phyloP scores from a whole-genome alignment of 441 rosid species.

The Metrosideros polymorpha region DNA sequence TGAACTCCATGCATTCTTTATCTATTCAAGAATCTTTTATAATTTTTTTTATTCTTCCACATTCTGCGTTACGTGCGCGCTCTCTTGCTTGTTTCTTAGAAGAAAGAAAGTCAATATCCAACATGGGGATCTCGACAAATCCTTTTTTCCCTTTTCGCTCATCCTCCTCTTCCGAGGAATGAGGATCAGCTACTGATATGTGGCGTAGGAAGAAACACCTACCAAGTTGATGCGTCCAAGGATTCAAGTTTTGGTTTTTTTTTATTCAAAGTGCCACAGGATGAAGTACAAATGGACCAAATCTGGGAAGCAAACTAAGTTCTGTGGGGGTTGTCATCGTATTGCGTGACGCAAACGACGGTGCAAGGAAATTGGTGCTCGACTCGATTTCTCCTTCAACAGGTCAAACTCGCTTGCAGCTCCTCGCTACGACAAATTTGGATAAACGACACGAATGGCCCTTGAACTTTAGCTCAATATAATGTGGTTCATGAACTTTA shows the following conservation, averaged over 20 bases:
- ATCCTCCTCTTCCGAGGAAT: neutral
- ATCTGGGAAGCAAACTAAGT: neutral
- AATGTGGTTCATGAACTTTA: no score
- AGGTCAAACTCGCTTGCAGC: neutral
- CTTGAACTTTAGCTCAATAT: no score
- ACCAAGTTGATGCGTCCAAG: neutral
- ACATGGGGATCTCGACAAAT: neutral
- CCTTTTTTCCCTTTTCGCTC: neutral
- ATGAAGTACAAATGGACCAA: neutral
- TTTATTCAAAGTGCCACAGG: neutral
- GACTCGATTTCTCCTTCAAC: neutral
- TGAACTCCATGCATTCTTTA: neutral
- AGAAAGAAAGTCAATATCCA: neutral
- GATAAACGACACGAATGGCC: no score
- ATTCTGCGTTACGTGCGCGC: neutral
- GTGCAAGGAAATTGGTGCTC: neutral
- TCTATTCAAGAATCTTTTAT: neutral
- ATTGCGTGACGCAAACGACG: neutral
- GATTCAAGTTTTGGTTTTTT: neutral
- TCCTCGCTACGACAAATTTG: no score
- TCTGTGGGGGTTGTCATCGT: neutral
- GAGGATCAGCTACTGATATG: neutral
- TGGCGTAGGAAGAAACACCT: neutral
- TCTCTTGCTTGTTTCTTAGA: neutral
- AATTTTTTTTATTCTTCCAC: neutral